Evolutionary conservation across 2,329 filamentous ascomycete genomes (phyloP), one percentile per base, ranked within the genome.

Genomic region (Neophaeococcomyces aloes): DNA sequence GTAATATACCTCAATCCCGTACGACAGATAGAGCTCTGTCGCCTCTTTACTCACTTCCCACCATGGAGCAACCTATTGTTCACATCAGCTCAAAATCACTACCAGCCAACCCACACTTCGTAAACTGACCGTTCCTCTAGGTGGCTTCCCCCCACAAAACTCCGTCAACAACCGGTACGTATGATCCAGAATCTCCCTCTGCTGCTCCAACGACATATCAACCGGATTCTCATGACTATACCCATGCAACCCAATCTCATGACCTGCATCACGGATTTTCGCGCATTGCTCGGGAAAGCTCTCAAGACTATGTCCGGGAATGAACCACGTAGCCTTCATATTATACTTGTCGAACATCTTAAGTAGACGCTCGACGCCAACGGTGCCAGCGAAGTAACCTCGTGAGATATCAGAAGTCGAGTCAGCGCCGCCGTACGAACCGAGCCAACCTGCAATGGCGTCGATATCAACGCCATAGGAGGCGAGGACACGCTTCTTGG

Each of bases 371-470:
- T 72, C 69, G 0, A 75, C 76, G 30, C 80, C 79, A 27, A 81
- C 66, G 0, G 79, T 82, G 13, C 82, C 81, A 2, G 83, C 82
- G 53, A 77, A 87, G 23, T 49, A 54, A 75, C 79, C 80, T 69
- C 81, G 70, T 56, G 75, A 81, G 50, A 86, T 85, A 53, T 86
- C 82, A 55, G 72, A 82, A 1, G 75, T 77, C 6, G 74, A 80
- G 57, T 86, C 81, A 59, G 86, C 74, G 29, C 83, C 81, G 13
- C 79, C 79, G 54, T 87, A 86, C 0, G 76, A 82, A 1, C 82
- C 82, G 0, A 86, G 67, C 83, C 82, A 86, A 7, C 82, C 81
- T 1, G 81, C 76, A 1, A 86, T 79, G n/a, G 81, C 81, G 51
- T 86, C 81, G 19, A 86, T 79, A 48, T 86, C 82, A 18, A 86